Percentiles rank a stretch among this genome's conserved stretches.
Conservation (phyloP, 352 stramenopile genomes). For the Blastocystis sp. region DNA sequence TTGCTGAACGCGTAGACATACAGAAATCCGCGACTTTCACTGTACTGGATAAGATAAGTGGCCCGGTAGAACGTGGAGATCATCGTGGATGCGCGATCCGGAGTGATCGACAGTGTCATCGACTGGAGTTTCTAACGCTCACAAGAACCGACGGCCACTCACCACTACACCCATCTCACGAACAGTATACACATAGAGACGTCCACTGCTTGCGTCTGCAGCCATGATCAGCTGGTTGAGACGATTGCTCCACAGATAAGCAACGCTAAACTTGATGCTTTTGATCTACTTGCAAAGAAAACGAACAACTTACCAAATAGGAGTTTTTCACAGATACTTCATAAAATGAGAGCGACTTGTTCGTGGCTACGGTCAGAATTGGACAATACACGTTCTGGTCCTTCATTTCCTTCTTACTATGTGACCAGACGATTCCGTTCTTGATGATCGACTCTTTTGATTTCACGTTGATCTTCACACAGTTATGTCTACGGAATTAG, state of each 20-base stretch:
- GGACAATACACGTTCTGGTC: constrained; percentile 10
- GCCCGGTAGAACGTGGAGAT: constrained; percentile 39
- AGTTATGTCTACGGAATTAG: constrained; percentile 25
- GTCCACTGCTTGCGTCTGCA: neutral
- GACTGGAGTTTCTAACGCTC: constrained; percentile 2
- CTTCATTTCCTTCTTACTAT: constrained; percentile 22
- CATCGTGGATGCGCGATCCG: neutral
- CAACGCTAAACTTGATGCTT: neutral
- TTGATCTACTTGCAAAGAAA: neutral
- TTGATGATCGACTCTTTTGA: constrained; percentile 35
- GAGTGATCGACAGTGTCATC: neutral
- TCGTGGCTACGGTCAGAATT: constrained; percentile 14
- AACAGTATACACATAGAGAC: constrained; percentile 18
- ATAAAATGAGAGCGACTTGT: constrained; percentile 35
- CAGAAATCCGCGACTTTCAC: neutral
- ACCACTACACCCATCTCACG: constrained; percentile 31
- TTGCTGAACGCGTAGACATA: constrained; percentile 53
- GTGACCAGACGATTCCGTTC: neutral
- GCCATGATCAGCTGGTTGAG: constrained; percentile 20
- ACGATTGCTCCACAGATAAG: neutral
- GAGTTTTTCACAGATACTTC: constrained; percentile 5
- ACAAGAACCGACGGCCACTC: neutral
- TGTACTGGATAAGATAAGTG: constrained; percentile 50
- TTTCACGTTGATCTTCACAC: neutral
- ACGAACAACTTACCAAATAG: neutral